phyloP scores from a whole-genome alignment of 2,329 filamentous ascomycete genomes.

The Didymella arachidicola region DNA sequence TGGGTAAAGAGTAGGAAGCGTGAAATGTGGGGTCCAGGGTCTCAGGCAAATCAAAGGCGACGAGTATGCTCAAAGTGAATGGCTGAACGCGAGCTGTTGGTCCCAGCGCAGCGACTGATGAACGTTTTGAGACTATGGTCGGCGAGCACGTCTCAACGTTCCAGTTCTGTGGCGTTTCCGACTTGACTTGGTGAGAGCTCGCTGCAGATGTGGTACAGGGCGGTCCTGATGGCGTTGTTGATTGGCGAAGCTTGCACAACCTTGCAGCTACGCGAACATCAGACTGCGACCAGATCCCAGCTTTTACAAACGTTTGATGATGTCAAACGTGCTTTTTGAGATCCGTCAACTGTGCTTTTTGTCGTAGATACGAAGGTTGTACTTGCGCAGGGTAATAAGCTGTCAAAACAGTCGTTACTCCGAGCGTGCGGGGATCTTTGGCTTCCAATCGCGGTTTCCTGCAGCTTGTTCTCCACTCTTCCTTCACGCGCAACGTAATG shows the following conservation, averaged over 20 bases:
- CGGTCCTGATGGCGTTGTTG: slow-evolving; percentile 2
- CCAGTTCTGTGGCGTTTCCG: slow-evolving; percentile 24
- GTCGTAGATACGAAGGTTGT: slow-evolving; percentile 6
- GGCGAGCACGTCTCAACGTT: slow-evolving; percentile 15
- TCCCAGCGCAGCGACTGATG: slow-evolving; percentile 5
- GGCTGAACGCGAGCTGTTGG: slow-evolving; percentile 16
- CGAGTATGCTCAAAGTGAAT: slow-evolving; percentile 5
- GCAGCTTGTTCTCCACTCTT: slow-evolving; percentile 1
- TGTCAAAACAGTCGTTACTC: slow-evolving; percentile 3
- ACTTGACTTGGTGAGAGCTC: slow-evolving; percentile 4
- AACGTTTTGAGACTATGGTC: slow-evolving; percentile 1
- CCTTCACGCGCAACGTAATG: slow-evolving; percentile 6
- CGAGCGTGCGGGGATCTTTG: slow-evolving; percentile 7
- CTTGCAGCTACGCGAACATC: slow-evolving; percentile 5
- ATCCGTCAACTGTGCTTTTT: background rate
- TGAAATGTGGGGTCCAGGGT: slow-evolving; percentile 20
- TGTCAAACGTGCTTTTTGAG: slow-evolving; percentile 2
- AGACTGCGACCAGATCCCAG: background rate
- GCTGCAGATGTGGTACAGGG: slow-evolving; percentile 17
- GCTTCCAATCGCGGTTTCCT: slow-evolving; percentile 4
- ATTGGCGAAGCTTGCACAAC: slow-evolving; percentile 8
- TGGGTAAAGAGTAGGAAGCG: slow-evolving; percentile 6
- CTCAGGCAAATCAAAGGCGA: slow-evolving; percentile 2
- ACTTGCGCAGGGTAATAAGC: background rate
- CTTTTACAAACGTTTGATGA: slow-evolving; percentile 4